Evolutionary conservation across 2,329 filamentous ascomycete species (phyloP).

Genomic region (Endocalyx cinctus): DNA sequence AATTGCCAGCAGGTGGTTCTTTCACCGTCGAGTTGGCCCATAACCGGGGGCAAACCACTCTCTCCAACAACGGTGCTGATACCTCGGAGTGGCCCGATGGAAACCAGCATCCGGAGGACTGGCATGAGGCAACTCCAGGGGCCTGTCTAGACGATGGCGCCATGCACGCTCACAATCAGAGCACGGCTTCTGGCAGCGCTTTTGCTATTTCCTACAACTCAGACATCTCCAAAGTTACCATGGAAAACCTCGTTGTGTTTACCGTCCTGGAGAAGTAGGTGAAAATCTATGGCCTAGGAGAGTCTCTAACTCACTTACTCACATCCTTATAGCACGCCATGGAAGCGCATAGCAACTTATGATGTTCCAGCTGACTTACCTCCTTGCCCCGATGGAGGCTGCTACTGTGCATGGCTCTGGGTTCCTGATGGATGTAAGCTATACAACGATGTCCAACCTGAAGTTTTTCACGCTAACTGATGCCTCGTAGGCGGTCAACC

Average conservation of each 20-base stretch:
- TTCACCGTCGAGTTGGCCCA: slow-evolving; percentile 47
- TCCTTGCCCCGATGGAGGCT: slow-evolving; percentile 13
- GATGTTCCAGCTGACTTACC: slow-evolving; percentile 11
- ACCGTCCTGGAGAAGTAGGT: slow-evolving; percentile 38
- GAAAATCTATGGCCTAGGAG: too few relatives aligned
- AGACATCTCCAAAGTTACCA: slow-evolving; percentile 41
- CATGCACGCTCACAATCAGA: slow-evolving; percentile 41
- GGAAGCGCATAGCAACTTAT: slow-evolving; percentile 14
- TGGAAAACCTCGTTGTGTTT: slow-evolving; percentile 49
- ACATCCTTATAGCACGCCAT: slow-evolving; percentile 15
- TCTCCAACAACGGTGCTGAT: slow-evolving; percentile 32
- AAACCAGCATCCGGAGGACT: slow-evolving; percentile 38
- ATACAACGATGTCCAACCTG: too few relatives aligned
- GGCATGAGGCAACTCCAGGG: slow-evolving; percentile 30
- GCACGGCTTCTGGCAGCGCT: slow-evolving; percentile 40
- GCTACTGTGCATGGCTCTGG: slow-evolving; percentile 17
- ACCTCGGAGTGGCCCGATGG: slow-evolving; percentile 44
- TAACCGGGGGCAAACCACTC: slow-evolving; percentile 43
- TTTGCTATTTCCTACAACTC: slow-evolving; percentile 48
- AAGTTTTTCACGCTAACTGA: too few relatives aligned
- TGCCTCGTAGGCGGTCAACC: slow-evolving; percentile 8
- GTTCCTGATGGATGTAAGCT: slow-evolving; percentile 15
- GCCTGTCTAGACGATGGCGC: slow-evolving; percentile 36
- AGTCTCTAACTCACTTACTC: too few relatives aligned
- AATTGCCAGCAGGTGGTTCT: slow-evolving; percentile 42